phyloP scores from a whole-genome alignment of 805 yeast genomes.

The Kazachstania africana region DNA sequence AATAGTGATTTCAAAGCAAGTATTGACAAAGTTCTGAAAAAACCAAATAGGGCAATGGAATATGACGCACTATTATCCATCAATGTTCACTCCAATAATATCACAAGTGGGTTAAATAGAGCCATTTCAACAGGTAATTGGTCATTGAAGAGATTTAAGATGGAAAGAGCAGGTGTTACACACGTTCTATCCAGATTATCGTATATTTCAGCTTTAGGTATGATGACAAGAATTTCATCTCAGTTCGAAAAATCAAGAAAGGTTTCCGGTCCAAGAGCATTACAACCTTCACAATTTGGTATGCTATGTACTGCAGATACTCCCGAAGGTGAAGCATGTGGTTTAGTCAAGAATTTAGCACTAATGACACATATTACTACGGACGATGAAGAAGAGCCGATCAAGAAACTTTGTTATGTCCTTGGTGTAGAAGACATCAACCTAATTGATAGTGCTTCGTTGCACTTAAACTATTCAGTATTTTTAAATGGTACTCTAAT shows the following conservation, averaged over 20 bases:
- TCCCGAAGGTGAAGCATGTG: slow-evolving; percentile 99
- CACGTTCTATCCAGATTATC: slow-evolving; percentile 88
- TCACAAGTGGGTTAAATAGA: slow-evolving; percentile 86
- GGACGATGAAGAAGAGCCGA: slow-evolving; percentile 91
- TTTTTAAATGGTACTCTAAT: slow-evolving; percentile 88
- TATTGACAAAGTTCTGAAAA: slow-evolving; percentile 85
- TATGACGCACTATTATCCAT: slow-evolving; percentile 87
- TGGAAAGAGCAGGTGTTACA: slow-evolving; percentile 99
- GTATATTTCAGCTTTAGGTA: slow-evolving; percentile 90
- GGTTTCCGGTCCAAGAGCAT: slow-evolving; percentile 96
- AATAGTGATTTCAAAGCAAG: slow-evolving; percentile 89
- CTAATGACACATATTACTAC: slow-evolving; percentile 98
- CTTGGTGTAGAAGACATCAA: slow-evolving; percentile 86
- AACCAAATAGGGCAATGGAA: slow-evolving; percentile 89
- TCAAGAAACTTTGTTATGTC: slow-evolving; percentile 59
- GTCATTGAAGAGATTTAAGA: slow-evolving; percentile 96
- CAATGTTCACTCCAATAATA: slow-evolving; percentile 83
- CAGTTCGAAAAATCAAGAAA: slow-evolving; percentile 96
- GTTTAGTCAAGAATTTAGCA: slow-evolving; percentile 91
- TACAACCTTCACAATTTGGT: slow-evolving; percentile 98
- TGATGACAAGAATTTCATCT: slow-evolving; percentile 99
- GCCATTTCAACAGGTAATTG: slow-evolving; percentile 98
- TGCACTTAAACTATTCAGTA: slow-evolving; percentile 76
- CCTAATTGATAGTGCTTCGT: slow-evolving; percentile 67
- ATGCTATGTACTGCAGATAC: slow-evolving; percentile 98